Conservation (phyloP, 495 filamentous ascomycete genomes). For the Tuber calosporum region DNA sequence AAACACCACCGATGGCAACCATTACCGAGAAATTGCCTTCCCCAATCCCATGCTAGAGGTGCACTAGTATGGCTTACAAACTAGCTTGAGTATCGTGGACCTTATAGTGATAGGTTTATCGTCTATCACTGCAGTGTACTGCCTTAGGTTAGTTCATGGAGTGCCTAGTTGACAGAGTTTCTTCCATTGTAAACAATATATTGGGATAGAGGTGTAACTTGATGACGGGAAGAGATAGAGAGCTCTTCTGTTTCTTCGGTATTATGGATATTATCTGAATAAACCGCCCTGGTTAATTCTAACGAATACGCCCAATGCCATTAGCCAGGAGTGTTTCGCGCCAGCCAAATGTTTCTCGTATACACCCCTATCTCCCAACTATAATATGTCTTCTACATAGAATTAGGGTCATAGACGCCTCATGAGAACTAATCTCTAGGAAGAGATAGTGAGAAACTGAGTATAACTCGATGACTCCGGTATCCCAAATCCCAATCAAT, state of each 20-base stretch:
- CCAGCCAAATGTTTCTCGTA: not conserved
- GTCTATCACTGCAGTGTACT: not conserved
- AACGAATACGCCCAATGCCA: not conserved
- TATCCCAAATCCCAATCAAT: not conserved
- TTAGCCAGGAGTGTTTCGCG: not conserved
- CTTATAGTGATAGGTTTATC: fast-evolving
- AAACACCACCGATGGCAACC: not conserved
- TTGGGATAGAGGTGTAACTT: not conserved
- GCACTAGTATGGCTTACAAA: not conserved
- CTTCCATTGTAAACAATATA: not conserved
- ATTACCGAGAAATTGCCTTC: not conserved
- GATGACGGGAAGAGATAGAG: not conserved
- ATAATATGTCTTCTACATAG: not conserved
- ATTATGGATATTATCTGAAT: not conserved
- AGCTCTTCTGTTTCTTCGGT: not conserved
- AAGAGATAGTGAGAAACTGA: not conserved
- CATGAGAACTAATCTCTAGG: not conserved
- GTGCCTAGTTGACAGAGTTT: not conserved
- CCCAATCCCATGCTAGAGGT: too few species aligned
- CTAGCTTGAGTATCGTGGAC: not conserved
- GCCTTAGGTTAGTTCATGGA: not conserved
- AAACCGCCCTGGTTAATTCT: not conserved
- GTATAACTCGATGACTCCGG: not conserved
- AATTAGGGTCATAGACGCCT: not conserved
- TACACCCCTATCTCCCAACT: not conserved